Conservation (phyloP, 1,139 yeast species). For the Suhomyces terraborum region DNA sequence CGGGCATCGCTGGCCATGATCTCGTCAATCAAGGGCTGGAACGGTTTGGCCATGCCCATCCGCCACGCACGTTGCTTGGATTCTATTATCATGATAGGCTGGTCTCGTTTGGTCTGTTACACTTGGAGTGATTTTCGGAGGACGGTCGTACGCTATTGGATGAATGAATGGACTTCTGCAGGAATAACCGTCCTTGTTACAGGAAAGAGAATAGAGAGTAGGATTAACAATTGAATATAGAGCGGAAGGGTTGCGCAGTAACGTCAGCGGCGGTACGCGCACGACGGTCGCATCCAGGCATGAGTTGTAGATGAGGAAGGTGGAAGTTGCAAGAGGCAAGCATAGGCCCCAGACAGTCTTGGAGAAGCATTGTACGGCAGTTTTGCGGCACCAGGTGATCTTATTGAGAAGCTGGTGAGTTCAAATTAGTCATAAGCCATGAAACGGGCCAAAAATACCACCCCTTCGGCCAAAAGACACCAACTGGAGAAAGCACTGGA, state of each 20-base stretch:
- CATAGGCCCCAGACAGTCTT: no score
- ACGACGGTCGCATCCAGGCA: not conserved
- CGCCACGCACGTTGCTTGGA: constrained; percentile 35
- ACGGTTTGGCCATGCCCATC: constrained; percentile 37
- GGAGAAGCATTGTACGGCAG: no score
- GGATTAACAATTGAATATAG: not conserved
- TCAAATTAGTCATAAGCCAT: not conserved
- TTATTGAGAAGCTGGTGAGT: no score
- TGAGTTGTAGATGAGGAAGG: not conserved
- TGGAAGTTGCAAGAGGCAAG: no score
- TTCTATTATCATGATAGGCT: constrained; percentile 35
- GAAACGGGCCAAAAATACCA: constrained; percentile 1
- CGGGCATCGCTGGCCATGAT: constrained; percentile 32
- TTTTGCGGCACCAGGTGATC: no score
- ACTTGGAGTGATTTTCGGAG: not conserved
- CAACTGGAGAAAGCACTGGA: not conserved
- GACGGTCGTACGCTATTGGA: constrained; percentile 1
- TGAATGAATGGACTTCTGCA: not conserved
- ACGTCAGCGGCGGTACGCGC: constrained; percentile 1
- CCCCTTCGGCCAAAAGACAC: not conserved
- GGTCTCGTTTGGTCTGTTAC: no score
- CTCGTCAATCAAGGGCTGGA: constrained; percentile 40
- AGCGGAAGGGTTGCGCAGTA: constrained; percentile 2
- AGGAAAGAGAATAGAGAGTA: no score
- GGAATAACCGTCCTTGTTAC: not conserved